Evolutionary conservation across 192 early-diverging fungal species (phyloP), one percentile per base, ranked within the genome.

Genomic region (Geosiphon pyriformis): DNA sequence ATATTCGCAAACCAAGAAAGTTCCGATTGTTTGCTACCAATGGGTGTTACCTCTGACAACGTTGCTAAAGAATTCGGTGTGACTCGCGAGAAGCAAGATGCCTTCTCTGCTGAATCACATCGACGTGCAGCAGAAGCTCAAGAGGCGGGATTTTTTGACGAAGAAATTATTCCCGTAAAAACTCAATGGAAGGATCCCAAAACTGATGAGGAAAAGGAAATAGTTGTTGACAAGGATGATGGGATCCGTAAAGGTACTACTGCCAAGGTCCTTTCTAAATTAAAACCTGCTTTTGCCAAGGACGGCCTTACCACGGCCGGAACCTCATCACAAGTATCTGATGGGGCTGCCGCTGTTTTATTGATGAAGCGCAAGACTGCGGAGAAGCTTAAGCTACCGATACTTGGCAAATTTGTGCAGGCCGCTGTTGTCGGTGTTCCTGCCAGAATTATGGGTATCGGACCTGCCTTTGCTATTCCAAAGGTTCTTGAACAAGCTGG

Each of bases 41-140:
- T 93, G 91, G 91, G 91, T 66, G 88, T 90, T 70, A 99, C 94
- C 35, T 98, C 95, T 46, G 96, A 99, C 79, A 97, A 97, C 80
- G 96, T 99, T 58, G 91, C 94, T 52, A 72, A 79, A 32, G 85
- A 99, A 29, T 99, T 88, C 81, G 82, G 85, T 32, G 74, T 99
- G 32, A 78, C 88, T 34, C 92, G 96, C 70, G 74, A 71, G n/a
- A 87, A 89, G 72, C 95, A 99, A 81, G 95, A 99, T 76, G 80
- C 80, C 20, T 93, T 99, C 70, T 87, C 95, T 34, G 85, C 92
- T 27, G 77, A 81, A 48, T 94, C 92, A 59, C 93, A 95, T 78
- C 80, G 78, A 71, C 83, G 89, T 59, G 96, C 94, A 22, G 79
- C 85, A 61, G 79, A 78, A 65, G 95, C 96, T 48, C 93, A 94